Evolutionary conservation across 495 filamentous ascomycete genomes (phyloP).

Genomic region (Tuber calosporum): DNA sequence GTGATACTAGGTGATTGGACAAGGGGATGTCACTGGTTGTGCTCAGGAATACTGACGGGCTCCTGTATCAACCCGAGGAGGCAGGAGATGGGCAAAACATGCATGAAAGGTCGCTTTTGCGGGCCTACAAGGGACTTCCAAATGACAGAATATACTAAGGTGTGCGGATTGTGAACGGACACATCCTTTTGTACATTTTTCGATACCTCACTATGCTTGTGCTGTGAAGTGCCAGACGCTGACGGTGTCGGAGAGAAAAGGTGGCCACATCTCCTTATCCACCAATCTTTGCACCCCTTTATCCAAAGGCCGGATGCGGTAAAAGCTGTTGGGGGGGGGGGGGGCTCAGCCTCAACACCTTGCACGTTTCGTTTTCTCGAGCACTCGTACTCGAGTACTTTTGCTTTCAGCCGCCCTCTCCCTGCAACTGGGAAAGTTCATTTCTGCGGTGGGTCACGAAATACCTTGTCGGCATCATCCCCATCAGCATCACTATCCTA

Average conservation of each 20-base stretch:
- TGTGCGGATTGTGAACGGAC: neutral
- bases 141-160: neutral
- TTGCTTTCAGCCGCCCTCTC: neutral
- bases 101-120: neutral
- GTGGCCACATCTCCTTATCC: slow-evolving; percentile 1
- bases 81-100: neutral
- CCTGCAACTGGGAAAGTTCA: neutral
- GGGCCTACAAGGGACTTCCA: neutral
- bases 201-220: neutral
- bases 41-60: neutral
- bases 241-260: neutral
- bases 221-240: neutral
- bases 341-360: neutral
- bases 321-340: neutral
- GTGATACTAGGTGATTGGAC: neutral
- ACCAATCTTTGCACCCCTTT: neutral
- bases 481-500: neutral
- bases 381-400: no score
- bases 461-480: neutral
- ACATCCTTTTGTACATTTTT: neutral
- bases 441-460: neutral
- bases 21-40: neutral
- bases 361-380: neutral
- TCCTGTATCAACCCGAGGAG: neutral
- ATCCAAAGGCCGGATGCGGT: neutral